phyloP scores from a whole-genome alignment of 129 eudicot species.

The Tagetes erecta region DNA sequence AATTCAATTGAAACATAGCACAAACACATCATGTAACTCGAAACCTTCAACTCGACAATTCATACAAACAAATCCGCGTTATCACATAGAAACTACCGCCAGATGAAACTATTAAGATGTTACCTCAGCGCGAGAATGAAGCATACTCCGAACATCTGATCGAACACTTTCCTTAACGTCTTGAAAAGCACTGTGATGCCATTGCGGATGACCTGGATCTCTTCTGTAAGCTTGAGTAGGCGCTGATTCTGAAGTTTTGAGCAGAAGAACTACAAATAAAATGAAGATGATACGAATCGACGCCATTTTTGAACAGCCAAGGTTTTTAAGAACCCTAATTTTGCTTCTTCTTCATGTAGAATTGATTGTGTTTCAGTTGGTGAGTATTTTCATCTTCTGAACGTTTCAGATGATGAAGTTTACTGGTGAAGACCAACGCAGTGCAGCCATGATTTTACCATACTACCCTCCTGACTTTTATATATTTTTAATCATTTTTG shows the following conservation, averaged over 20 bases:
- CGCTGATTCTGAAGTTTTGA: slow-evolving; percentile 36
- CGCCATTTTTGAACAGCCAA: slow-evolving; percentile 34
- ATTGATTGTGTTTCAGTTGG: too few species aligned
- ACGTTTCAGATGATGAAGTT: slow-evolving; percentile 21
- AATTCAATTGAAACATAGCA: neutral
- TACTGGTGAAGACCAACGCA: slow-evolving; percentile 32
- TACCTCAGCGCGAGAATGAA: slow-evolving; percentile 96
- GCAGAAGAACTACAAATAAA: slow-evolving; percentile 18
- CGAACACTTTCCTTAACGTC: slow-evolving; percentile 77
- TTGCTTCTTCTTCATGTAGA: slow-evolving; percentile 10
- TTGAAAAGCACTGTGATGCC: slow-evolving; percentile 98
- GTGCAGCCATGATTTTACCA: neutral
- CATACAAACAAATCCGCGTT: slow-evolving; percentile 1
- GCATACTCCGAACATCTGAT: slow-evolving; percentile 90
- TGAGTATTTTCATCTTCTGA: slow-evolving; percentile 13
- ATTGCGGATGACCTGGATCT: slow-evolving; percentile 97
- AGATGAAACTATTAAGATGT: neutral
- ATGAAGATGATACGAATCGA: slow-evolving; percentile 15
- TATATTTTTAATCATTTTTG: too few species aligned
- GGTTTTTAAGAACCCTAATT: slow-evolving; percentile 32
- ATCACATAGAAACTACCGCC: neutral
- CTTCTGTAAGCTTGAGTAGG: slow-evolving; percentile 73
- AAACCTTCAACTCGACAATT: slow-evolving; percentile 16
- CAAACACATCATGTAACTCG: neutral
- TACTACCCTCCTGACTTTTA: neutral